These are phyloP conservation scores for Acorus calamus DNA, from an alignment of 106 monocot species.

Conservation along the genomic window DNA sequence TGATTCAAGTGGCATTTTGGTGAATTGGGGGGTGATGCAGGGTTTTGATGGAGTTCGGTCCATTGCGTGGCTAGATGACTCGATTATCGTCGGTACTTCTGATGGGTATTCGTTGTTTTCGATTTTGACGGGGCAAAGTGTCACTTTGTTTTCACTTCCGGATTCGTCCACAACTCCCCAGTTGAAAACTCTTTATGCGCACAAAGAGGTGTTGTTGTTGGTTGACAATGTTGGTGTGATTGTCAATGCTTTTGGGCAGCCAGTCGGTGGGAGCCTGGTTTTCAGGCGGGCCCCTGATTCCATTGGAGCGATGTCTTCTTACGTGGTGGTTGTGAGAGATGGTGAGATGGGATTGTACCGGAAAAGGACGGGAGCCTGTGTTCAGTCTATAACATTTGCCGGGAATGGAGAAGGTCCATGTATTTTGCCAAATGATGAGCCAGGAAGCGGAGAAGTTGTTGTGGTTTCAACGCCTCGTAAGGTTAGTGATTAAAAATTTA, in stretches of 20 bases:
- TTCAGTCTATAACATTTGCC: slow-evolving; percentile 47
- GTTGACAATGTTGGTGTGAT: slow-evolving; percentile 89
- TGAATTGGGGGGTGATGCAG: slow-evolving; percentile 45
- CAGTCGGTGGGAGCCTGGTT: slow-evolving; percentile 81
- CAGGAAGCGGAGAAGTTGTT: slow-evolving; percentile 42
- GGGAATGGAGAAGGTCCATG: slow-evolving; percentile 29
- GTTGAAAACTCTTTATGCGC: slow-evolving; percentile 38
- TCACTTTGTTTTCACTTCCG: slow-evolving; percentile 68
- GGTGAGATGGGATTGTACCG: slow-evolving; percentile 62
- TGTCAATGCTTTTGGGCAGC: slow-evolving; percentile 57
- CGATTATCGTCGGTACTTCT: slow-evolving; percentile 52
- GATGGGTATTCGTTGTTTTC: slow-evolving; percentile 56
- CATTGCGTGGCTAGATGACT: slow-evolving; percentile 74
- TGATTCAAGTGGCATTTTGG: slow-evolving; percentile 30
- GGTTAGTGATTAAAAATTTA: slow-evolving; percentile 46
- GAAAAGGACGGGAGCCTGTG: slow-evolving; percentile 48
- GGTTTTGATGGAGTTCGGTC: slow-evolving; percentile 62
- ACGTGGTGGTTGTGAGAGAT: slow-evolving; percentile 50
- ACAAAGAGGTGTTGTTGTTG: slow-evolving; percentile 63
- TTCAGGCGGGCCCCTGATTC: slow-evolving; percentile 53
- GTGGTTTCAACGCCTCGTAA: slow-evolving; percentile 54
- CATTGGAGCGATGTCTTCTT: slow-evolving; percentile 48
- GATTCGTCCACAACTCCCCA: slow-evolving; percentile 57
- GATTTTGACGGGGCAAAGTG: slow-evolving; percentile 26
- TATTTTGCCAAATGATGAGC: slow-evolving; percentile 45